phyloP scores from a whole-genome alignment of 306 rosid species.

The Trifolium repens region DNA sequence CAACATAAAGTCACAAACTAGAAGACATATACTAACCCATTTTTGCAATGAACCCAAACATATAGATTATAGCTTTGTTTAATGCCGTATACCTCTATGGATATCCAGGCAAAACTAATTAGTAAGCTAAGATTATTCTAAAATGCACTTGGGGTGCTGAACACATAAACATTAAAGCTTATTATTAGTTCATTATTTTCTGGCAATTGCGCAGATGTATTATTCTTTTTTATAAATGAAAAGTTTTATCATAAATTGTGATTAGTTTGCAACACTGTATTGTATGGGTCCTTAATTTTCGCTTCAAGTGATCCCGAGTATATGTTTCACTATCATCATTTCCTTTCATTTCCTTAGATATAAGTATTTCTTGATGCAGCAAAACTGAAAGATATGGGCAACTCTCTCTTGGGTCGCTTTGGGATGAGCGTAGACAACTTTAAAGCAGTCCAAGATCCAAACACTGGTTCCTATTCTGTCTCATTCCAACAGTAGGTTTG shows the following conservation, averaged over 20 bases:
- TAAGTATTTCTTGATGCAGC: conserved; percentile 47
- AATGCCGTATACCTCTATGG: background rate
- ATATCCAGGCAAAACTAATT: background rate
- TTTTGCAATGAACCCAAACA: background rate
- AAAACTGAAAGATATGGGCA: conserved; percentile 93
- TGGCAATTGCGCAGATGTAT: background rate
- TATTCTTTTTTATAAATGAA: background rate
- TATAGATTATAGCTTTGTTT: background rate
- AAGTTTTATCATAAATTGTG: background rate
- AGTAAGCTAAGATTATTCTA: background rate
- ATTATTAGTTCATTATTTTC: background rate
- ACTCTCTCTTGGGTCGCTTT: conserved; percentile 88
- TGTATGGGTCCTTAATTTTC: conserved; percentile 7
- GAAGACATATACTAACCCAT: background rate
- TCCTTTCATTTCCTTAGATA: background rate
- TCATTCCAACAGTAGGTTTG: conserved; percentile 68
- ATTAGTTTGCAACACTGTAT: background rate
- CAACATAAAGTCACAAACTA: background rate
- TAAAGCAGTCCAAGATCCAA: conserved; percentile 89
- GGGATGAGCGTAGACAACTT: conserved; percentile 95
- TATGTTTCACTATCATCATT: conserved; percentile 2
- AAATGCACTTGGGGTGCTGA: background rate
- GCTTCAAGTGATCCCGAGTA: background rate
- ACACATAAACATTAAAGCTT: background rate
- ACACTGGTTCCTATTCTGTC: conserved; percentile 88